Conservation (phyloP, 495 filamentous ascomycete species). For the Platismatia glauca region DNA sequence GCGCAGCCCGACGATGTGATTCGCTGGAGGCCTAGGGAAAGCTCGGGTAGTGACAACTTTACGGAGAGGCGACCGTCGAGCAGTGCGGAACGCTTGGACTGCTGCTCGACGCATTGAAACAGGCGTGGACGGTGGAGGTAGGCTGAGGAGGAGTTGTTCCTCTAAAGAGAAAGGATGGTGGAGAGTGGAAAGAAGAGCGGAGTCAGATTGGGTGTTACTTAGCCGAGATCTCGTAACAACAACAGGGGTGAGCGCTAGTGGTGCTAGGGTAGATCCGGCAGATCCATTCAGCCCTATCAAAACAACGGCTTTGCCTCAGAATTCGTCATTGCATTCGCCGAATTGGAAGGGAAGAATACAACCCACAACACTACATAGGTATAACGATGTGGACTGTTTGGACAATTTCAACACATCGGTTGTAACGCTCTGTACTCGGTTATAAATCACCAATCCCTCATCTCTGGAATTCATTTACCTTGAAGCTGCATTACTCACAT, state of each 20-base stretch:
- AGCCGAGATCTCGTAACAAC: constrained; percentile 7
- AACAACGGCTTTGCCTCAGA: not conserved
- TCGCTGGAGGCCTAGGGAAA: constrained; percentile 38
- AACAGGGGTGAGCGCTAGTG: not conserved
- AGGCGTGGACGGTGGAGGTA: not conserved
- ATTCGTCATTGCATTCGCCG: not conserved
- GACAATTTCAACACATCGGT: not conserved
- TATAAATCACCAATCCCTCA: not conserved
- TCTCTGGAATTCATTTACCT: not conserved
- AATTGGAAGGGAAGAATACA: no score
- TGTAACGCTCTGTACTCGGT: not conserved
- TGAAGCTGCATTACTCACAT: not conserved
- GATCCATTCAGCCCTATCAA: not conserved
- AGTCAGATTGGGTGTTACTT: not conserved
- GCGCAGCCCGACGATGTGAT: constrained; percentile 20
- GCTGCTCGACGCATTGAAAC: constrained; percentile 56
- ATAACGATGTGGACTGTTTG: no score
- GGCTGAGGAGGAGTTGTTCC: not conserved
- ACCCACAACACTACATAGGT: not conserved
- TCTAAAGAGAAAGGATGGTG: not conserved
- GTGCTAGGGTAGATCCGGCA: not conserved
- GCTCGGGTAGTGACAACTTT: constrained; percentile 39
- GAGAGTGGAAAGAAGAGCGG: not conserved
- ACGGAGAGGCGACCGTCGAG: constrained; percentile 49
- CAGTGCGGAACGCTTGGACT: constrained; percentile 52